These are phyloP conservation scores for Aureobasidium sp. DNA, from an alignment of 2,329 filamentous ascomycete genomes.

Conservation along the genomic window DNA sequence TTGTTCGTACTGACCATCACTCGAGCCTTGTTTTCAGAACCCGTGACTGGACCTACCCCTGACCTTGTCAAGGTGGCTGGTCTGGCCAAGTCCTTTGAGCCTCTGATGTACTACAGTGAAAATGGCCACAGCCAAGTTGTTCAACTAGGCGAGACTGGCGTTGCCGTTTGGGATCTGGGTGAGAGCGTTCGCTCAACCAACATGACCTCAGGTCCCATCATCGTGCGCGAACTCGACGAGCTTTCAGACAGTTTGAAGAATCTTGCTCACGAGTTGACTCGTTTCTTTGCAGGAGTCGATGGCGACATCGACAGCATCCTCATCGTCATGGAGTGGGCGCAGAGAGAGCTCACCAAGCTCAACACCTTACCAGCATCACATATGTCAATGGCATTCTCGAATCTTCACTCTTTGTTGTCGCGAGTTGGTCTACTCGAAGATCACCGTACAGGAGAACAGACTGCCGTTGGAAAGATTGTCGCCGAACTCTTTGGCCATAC, in stretches of 20 bases:
- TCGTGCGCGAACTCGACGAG: constrained; percentile 77
- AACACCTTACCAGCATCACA: constrained; percentile 55
- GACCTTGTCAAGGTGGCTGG: constrained; percentile 87
- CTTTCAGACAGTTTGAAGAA: constrained; percentile 80
- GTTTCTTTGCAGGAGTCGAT: constrained; percentile 89
- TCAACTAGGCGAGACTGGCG: constrained; percentile 81
- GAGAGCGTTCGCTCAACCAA: constrained; percentile 85
- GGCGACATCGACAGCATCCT: constrained; percentile 89
- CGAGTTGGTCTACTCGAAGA: constrained; percentile 45
- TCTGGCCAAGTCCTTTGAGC: constrained; percentile 86
- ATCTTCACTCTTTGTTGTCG: constrained; percentile 71
- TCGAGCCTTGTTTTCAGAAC: constrained; percentile 63
- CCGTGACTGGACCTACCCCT: constrained; percentile 59
- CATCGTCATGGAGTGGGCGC: constrained; percentile 94
- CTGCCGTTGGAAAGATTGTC: constrained; percentile 60
- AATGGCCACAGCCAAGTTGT: constrained; percentile 79
- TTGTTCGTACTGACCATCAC: constrained; percentile 60
- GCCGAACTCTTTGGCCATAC: constrained; percentile 73
- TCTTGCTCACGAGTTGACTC: constrained; percentile 76
- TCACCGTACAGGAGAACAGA: constrained; percentile 49
- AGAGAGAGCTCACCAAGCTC: constrained; percentile 70
- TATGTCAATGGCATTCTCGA: constrained; percentile 71
- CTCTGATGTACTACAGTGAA: constrained; percentile 90
- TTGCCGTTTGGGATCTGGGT: constrained; percentile 90
- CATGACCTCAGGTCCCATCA: constrained; percentile 81